Evolutionary conservation across 345 rosid species (phyloP).

Genomic region (Eucalyptus marginata): DNA sequence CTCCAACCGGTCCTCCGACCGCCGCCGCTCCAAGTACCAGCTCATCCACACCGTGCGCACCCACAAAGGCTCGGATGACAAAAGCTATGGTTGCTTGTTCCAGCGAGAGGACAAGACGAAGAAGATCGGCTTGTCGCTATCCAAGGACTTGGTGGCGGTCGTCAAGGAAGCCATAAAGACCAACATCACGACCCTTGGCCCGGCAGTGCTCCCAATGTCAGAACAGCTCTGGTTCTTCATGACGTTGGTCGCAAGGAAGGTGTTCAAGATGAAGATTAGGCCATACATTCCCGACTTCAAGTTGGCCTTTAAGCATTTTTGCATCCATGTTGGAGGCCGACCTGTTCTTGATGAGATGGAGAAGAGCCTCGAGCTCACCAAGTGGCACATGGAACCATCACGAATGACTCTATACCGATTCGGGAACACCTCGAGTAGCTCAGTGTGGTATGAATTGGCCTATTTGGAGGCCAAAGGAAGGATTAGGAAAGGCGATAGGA

Average conservation of each 20-base stretch:
- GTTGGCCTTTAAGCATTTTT: conserved; percentile 68
- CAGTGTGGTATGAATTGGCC: conserved; percentile 64
- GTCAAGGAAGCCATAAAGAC: conserved; percentile 53
- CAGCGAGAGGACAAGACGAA: conserved; percentile 40
- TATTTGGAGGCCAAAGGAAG: conserved; percentile 63
- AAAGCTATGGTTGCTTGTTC: conserved; percentile 29
- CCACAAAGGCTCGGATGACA: conserved; percentile 43
- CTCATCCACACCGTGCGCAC: conserved; percentile 46
- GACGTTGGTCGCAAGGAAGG: conserved; percentile 21
- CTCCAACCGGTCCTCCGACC: conserved; percentile 29
- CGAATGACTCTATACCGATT: conserved; percentile 66
- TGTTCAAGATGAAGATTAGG: conserved; percentile 30
- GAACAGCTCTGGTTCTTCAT: conserved; percentile 38
- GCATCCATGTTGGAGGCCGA: conserved; percentile 62
- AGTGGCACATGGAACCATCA: conserved; percentile 72
- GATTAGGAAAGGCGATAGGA: conserved; percentile 40
- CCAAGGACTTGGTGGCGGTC: conserved; percentile 42
- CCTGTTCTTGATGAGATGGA: conserved; percentile 58
- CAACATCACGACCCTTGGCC: conserved; percentile 55
- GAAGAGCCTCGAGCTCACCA: conserved; percentile 37
- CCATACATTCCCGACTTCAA: conserved; percentile 57
- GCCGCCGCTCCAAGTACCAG: conserved; percentile 32
- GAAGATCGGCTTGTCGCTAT: conserved; percentile 28
- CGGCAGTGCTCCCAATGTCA: conserved; percentile 45
- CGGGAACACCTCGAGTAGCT: conserved; percentile 67